A percentile compares a stretch with the other conserved stretches of the same genome.
Conservation (phyloP, 1,284 basidiomycete genomes). For the Mixia osmundae region DNA sequence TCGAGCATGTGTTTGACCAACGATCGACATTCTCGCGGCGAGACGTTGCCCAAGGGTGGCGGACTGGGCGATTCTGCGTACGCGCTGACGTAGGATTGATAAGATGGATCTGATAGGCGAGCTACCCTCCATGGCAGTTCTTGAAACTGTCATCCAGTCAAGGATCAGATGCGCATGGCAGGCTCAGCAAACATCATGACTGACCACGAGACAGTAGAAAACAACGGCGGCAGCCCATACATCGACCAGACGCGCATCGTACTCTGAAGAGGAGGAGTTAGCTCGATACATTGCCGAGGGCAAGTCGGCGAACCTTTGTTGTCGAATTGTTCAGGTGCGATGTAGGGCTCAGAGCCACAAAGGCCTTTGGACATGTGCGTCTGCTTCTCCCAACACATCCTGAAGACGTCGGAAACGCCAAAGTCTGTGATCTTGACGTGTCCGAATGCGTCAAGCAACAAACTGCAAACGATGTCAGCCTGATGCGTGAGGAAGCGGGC, state of each 20-base stretch:
- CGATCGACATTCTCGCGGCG: conserved; percentile 58
- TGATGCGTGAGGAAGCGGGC: no score
- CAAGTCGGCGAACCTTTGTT: conserved; percentile 39
- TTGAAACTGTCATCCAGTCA: conserved; percentile 23
- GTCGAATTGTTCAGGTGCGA: conserved; percentile 90
- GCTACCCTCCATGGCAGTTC: conserved; percentile 94
- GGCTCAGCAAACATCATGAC: neutral
- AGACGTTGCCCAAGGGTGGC: conserved; percentile 51
- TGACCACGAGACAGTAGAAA: conserved; percentile 91
- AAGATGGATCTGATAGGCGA: conserved; percentile 58
- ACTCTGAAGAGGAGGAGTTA: conserved; percentile 33
- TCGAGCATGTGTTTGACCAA: conserved; percentile 87
- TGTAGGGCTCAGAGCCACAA: conserved; percentile 94
- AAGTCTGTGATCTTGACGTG: conserved; percentile 99
- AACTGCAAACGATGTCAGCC: no score
- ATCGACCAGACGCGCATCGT: conserved; percentile 89
- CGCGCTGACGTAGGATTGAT: conserved; percentile 52
- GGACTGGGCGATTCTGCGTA: conserved; percentile 26
- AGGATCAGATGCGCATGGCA: neutral
- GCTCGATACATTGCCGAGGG: neutral
- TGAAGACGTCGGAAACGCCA: conserved; percentile 91
- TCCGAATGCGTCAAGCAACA: conserved; percentile 77
- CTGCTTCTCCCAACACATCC: conserved; percentile 92
- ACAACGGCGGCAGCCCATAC: conserved; percentile 94
- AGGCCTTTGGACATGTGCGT: conserved; percentile 92